Conservation (phyloP, 2,329 filamentous ascomycete genomes). For the Fusarium marasasianum region DNA sequence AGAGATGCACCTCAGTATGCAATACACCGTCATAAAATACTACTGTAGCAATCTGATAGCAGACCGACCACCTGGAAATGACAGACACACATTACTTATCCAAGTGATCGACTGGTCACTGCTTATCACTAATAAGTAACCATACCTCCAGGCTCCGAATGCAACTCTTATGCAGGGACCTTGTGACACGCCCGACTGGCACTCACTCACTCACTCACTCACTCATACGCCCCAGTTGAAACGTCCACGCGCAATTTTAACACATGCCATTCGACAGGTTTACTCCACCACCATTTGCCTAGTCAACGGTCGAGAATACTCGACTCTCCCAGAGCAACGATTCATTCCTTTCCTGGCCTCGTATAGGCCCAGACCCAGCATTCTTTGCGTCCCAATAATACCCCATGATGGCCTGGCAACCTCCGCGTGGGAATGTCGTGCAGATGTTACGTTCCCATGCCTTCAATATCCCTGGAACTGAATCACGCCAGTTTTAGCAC, state of each 20-base stretch:
- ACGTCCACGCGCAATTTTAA: conserved; percentile 27
- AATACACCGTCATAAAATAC: background rate
- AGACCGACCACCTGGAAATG: background rate
- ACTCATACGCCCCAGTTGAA: background rate
- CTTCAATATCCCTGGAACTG: background rate
- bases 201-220: background rate
- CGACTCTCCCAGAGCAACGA: conserved; percentile 2
- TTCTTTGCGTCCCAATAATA: background rate
- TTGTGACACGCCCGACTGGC: conserved; percentile 19
- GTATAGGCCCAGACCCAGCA: background rate
- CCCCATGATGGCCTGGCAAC: conserved; percentile 4
- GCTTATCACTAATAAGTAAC: background rate
- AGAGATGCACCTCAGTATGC: background rate
- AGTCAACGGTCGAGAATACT: conserved; percentile 1
- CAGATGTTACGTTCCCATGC: background rate
- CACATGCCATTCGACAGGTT: conserved; percentile 18
- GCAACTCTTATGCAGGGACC: conserved; percentile 12
- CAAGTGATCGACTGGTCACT: background rate
- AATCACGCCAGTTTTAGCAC: background rate
- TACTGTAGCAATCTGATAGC: background rate
- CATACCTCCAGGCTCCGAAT: background rate
- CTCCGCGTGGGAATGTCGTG: conserved; percentile 19
- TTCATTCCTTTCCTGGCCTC: background rate
- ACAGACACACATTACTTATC: background rate
- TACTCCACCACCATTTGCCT: background rate